Base-by-base conservation (phyloP, 768 basidiomycete genomes). In the Boletus rubroflammeus region DNA sequence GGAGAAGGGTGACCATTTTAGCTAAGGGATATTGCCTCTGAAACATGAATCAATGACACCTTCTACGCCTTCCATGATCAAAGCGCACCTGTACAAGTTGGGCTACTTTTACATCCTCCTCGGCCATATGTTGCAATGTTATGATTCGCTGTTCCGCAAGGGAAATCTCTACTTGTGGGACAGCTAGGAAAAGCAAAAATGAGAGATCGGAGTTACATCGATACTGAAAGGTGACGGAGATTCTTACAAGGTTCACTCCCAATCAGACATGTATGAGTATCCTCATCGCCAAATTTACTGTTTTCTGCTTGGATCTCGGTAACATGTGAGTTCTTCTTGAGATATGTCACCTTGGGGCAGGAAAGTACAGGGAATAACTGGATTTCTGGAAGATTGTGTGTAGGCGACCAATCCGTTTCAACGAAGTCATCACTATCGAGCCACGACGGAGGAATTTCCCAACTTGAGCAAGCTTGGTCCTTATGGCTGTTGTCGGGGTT, bases 271-370 rank as follows among this genome's bases (percentile, higher is more conserved):
- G 78, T 75, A 66, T 98, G 95, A 3, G 91, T 86, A 40, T 81
- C 72, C 68, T 98, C 95, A 31, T 79, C 73, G 1, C 94, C 95
- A 65, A 98, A 98, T 70, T 94, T 96, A 62, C 80, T 86, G 35
- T 70, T 71, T 54, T 78, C 76, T 4, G 70, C 67, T 28, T 76
- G 72, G 38, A 72, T 73, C 11, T 71, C 70, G 13, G 73, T 63
- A n/a, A 71, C 63, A 14, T 75, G 73, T 5, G 77, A 73, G 51
- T 81, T 78, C 38, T 80, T 80, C 65, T 84, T 89, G 67, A 88
- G 89, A 72, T 89, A 95, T 8, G 83, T 85, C 65, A 97, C 85
- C 26, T 85, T 83, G 19, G 94, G 93, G 62, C 89, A 92, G 9
- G 80, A 79, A n/a, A 81, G 85, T 9, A 88, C 73, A 26, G 86